Conservation (phyloP, 441 rosid genomes). For the Populus hybrid region DNA sequence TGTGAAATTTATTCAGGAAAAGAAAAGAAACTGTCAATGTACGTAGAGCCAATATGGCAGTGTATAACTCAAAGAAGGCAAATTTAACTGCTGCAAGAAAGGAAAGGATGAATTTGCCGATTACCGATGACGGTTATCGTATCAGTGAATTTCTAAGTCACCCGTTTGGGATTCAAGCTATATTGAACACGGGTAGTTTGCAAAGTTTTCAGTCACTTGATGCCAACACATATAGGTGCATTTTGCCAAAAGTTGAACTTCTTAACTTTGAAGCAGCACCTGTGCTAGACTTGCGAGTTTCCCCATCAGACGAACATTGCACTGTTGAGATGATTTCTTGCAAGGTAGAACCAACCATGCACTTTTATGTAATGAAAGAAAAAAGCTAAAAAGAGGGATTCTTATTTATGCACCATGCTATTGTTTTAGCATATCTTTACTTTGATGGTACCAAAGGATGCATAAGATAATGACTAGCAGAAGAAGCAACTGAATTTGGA, state of each 20-base stretch:
- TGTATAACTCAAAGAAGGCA: slow-evolving; percentile 49
- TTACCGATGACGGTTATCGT: slow-evolving; percentile 31
- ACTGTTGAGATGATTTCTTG: slow-evolving; percentile 75
- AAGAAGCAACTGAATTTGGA: neutral
- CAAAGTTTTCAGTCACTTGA: slow-evolving; percentile 51
- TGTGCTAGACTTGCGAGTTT: slow-evolving; percentile 59
- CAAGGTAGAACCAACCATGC: slow-evolving; percentile 44
- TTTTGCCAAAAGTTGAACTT: slow-evolving; percentile 56
- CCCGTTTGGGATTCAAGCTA: slow-evolving; percentile 67
- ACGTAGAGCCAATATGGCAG: slow-evolving; percentile 14
- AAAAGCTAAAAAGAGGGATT: neutral
- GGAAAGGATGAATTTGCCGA: slow-evolving; percentile 52
- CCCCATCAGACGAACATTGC: slow-evolving; percentile 60
- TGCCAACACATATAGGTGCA: slow-evolving; percentile 64
- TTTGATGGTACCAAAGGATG: neutral
- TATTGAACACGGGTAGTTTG: slow-evolving; percentile 58
- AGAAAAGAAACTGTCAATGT: slow-evolving; percentile 18
- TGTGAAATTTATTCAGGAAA: slow-evolving; percentile 35
- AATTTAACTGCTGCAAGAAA: slow-evolving; percentile 59
- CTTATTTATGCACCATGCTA: neutral
- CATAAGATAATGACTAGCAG: neutral
- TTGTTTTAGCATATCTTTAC: neutral
- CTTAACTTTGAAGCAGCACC: slow-evolving; percentile 75
- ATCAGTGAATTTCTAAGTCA: slow-evolving; percentile 59
- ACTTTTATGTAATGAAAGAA: neutral